phyloP scores from a whole-genome alignment of 768 basidiomycete genomes.

The Boletus barrowsii region DNA sequence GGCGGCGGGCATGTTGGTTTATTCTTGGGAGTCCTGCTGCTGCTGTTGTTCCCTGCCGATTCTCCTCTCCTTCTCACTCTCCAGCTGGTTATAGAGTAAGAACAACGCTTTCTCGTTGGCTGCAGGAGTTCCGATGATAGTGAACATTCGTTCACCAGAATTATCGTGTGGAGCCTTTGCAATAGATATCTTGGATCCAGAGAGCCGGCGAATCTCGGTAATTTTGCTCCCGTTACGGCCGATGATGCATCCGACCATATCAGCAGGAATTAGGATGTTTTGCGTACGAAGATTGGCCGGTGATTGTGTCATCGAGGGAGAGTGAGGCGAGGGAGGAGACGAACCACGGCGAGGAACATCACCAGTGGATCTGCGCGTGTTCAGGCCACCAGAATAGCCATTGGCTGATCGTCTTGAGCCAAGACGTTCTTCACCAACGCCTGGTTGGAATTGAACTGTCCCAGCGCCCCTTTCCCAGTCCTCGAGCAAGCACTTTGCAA shows the following conservation, averaged over 20 bases:
- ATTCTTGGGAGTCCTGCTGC: slow-evolving; percentile 67
- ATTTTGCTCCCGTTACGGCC: slow-evolving; percentile 98
- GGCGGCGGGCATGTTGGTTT: slow-evolving; percentile 1
- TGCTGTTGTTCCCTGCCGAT: slow-evolving; percentile 75
- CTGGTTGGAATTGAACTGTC: slow-evolving; percentile 95
- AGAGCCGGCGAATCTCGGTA: slow-evolving; percentile 96
- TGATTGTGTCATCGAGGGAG: slow-evolving; percentile 51
- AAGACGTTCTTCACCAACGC: slow-evolving; percentile 68
- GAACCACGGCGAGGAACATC: slow-evolving; percentile 47
- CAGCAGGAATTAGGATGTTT: slow-evolving; percentile 98
- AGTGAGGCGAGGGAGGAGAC: slow-evolving; percentile 33
- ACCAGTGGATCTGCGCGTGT: slow-evolving; percentile 64
- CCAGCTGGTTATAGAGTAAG: slow-evolving; percentile 93
- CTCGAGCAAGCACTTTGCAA: slow-evolving; percentile 91
- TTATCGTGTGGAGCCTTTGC: slow-evolving; percentile 99
- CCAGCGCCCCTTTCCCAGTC: slow-evolving; percentile 95
- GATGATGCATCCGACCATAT: slow-evolving; percentile 98
- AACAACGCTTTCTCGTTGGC: slow-evolving; percentile 98
- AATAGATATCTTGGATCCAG: slow-evolving; percentile 97
- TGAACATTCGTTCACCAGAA: slow-evolving; percentile 99
- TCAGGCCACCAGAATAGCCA: slow-evolving; percentile 47
- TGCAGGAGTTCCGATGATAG: slow-evolving; percentile 93
- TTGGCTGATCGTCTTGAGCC: slow-evolving; percentile 49
- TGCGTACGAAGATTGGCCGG: slow-evolving; percentile 90
- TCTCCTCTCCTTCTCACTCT: slow-evolving; percentile 93